Percentiles rank a stretch among this genome's conserved stretches.
phyloP scores from a whole-genome alignment of 2,329 filamentous ascomycete species.

The Raffaelea ambrosiae region DNA sequence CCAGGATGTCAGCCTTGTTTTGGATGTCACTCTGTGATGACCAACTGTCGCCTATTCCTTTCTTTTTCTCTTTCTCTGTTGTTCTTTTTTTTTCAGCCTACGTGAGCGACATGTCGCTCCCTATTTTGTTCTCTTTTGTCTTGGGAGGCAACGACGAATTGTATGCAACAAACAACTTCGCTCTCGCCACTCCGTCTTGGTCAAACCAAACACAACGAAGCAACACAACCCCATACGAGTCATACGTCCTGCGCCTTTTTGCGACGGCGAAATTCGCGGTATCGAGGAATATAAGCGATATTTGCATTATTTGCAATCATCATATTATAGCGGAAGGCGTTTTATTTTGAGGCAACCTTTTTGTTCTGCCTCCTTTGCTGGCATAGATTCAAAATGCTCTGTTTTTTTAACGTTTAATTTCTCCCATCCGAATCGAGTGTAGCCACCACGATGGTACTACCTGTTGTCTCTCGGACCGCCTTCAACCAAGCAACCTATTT shows the following conservation, averaged over 20 bases:
- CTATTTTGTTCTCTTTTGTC: too few relatives aligned
- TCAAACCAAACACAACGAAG: too few relatives aligned
- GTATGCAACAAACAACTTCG: too few relatives aligned
- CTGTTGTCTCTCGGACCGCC: too few relatives aligned
- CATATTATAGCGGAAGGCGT: constrained; percentile 16
- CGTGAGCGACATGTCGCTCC: too few relatives aligned
- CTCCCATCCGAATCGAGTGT: too few relatives aligned
- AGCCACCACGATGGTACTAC: too few relatives aligned
- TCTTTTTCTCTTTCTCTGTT: background rate
- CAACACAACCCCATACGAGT: too few relatives aligned
- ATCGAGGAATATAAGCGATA: constrained; percentile 2
- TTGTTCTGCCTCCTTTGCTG: constrained; percentile 4
- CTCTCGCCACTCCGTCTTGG: too few relatives aligned
- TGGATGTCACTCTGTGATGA: constrained; percentile 75
- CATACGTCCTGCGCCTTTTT: constrained; percentile 1
- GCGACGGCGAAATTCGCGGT: background rate
- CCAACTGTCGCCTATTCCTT: constrained; percentile 1
- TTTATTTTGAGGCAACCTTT: constrained; percentile 5
- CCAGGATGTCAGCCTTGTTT: constrained; percentile 90
- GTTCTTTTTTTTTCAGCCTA: too few relatives aligned
- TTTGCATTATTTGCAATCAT: constrained; percentile 14
- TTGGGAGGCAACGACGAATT: too few relatives aligned
- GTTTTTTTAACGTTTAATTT: background rate
- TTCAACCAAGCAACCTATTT: too few relatives aligned
- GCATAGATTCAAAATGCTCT: constrained; percentile 5